phyloP scores from a whole-genome alignment of 2,329 filamentous ascomycete species.

The Talaromyces sp. region DNA sequence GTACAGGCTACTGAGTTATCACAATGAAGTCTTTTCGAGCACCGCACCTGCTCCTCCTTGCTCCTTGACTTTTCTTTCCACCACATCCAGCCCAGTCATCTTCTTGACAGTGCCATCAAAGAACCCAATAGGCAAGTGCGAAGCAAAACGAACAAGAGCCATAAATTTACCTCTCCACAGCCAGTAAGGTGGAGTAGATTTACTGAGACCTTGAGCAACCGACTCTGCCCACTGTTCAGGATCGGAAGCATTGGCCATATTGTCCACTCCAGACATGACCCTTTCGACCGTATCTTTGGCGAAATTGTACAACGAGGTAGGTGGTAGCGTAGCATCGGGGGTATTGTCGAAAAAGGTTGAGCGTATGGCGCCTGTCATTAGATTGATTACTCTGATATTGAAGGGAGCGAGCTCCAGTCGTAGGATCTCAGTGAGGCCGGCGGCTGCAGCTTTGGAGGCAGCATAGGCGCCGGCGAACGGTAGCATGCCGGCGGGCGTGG shows the following conservation, averaged over 20 bases:
- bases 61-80: not conserved
- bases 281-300: conserved; percentile 8
- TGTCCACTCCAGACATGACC: not conserved
- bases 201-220: conserved; percentile 1
- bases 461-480: conserved; percentile 12
- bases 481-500: not conserved
- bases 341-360: conserved; percentile 4
- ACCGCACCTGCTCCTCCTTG: not conserved
- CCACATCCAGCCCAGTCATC: not conserved
- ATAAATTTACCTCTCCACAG: conserved; percentile 4
- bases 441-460: conserved; percentile 10
- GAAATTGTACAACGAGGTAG: conserved; percentile 4
- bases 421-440: not conserved
- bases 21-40: not conserved
- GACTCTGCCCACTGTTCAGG: not conserved
- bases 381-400: conserved; percentile 1
- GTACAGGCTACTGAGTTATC: not conserved
- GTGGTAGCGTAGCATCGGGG: not conserved
- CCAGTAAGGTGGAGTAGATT: conserved; percentile 1
- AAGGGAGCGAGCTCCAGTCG: conserved; percentile 14
- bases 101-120: conserved; percentile 5
- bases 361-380: not conserved
- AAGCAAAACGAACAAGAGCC: not conserved
- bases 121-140: conserved; percentile 2
- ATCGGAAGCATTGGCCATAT: not conserved